Percentiles rank a stretch among this genome's conserved stretches.
Conservation (phyloP, 164 flowering plant species). For the Akebia trifoliata region DNA sequence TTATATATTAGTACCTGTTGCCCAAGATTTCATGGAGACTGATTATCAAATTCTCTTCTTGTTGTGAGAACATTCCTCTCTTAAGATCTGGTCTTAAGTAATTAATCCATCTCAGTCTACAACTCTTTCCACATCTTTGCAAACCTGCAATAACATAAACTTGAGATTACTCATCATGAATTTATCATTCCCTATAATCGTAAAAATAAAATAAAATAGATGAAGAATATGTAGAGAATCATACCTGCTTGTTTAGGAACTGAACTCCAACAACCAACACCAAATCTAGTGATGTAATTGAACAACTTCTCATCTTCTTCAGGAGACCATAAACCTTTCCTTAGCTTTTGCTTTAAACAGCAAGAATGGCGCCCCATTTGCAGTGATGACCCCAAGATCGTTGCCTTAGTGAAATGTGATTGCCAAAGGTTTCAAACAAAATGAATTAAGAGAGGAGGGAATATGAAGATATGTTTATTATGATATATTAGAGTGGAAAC, state of each 20-base stretch:
- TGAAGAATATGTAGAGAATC: neutral
- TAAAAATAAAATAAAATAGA: neutral
- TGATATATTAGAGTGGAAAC: constrained; percentile 1
- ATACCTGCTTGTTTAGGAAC: constrained; percentile 84
- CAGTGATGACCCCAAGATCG: too few relatives aligned
- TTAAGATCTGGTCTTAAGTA: constrained; percentile 86
- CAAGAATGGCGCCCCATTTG: constrained; percentile 75
- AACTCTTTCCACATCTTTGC: constrained; percentile 89
- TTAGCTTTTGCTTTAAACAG: constrained; percentile 58
- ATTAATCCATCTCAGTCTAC: constrained; percentile 87
- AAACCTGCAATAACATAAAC: constrained; percentile 46
- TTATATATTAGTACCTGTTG: constrained; percentile 74
- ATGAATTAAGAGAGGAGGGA: too few relatives aligned
- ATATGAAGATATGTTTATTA: too few relatives aligned
- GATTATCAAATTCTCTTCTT: constrained; percentile 75
- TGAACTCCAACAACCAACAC: constrained; percentile 93
- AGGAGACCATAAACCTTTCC: constrained; percentile 92
- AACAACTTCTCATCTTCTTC: constrained; percentile 85
- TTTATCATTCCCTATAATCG: too few relatives aligned
- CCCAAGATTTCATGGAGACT: constrained; percentile 78
- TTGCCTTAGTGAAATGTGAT: too few relatives aligned
- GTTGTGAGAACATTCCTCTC: constrained; percentile 79
- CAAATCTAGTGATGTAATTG: constrained; percentile 62
- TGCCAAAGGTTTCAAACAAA: too few relatives aligned
- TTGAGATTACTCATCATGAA: neutral